Evolutionary conservation across 75 land plant species (phyloP), one percentile per base, ranked within the genome.

Genomic region (Azolla pinnata): DNA sequence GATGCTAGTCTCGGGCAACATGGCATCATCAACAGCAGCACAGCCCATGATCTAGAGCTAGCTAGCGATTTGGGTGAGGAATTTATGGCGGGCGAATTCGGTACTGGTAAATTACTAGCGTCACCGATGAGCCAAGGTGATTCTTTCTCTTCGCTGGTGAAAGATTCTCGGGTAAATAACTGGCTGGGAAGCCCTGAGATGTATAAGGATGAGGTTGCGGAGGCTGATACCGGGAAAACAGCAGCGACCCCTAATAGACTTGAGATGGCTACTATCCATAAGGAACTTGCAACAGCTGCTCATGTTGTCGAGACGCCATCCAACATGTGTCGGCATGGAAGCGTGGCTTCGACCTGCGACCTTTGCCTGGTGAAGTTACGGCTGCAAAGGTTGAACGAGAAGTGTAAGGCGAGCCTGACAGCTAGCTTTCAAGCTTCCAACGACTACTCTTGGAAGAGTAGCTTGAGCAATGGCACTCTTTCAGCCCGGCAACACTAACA

Each of bases 111-210:
- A n/a, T n/a, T n/a, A n/a, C n/a, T n/a, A n/a, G 17, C 49, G 2
- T 46, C 49, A 14, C 49, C 49, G n/a, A 23, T 23, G 21, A 38
- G 42, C 14, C 42, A 38, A 38, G 7, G 12, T 14, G 49, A 46
- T 14, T 46, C 49, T 14, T 46, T 46, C 3, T 46, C 49, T 17
- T 46, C 49, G n/a, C 23, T 46, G 17, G 12, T 46, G 2, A 46
- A 46, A 14, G 21, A 46, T 46, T 3, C 49, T 46, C 49, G 14
- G n/a, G 2, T 46, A 23, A 3, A 4, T 46, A 46, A 3, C 49
- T 46, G 49, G 49, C 17, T 46, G 49, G 49, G 49, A 18, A 46
- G 49, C 21, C 49, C 49, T 2, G 49, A 46, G 49, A n/a, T n/a
- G n/a, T 46, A 4, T 23, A 46, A 46, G 49, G 49, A 46, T 46